phyloP scores from a whole-genome alignment of 768 basidiomycete species.

The Ramaria sp. region DNA sequence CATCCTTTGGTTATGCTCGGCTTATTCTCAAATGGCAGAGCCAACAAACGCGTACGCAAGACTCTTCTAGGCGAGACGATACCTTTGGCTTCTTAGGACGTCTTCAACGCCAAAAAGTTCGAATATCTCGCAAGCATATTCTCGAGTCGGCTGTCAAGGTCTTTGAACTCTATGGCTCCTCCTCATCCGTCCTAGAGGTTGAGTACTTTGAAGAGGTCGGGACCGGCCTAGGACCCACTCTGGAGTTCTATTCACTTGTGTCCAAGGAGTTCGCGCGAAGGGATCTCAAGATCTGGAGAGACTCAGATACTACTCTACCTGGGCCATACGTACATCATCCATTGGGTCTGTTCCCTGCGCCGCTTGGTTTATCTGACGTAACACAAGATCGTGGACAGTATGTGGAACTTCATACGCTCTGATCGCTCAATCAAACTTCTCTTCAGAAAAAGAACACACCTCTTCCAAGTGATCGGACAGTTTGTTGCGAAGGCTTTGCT shows the following conservation, averaged over 20 bases:
- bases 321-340: conserved; percentile 77
- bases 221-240: conserved; percentile 91
- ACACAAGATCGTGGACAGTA: conserved; percentile 67
- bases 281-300: conserved; percentile 86
- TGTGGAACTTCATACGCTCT: conserved; percentile 19
- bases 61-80: conserved; percentile 76
- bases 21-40: conserved; percentile 93
- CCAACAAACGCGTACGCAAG: conserved; percentile 70
- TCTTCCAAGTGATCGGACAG: conserved; percentile 86
- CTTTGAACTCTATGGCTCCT: conserved; percentile 92
- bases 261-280: conserved; percentile 89
- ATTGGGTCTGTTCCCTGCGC: conserved; percentile 79
- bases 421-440: neutral
- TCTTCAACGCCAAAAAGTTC: conserved; percentile 89
- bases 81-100: conserved; percentile 88
- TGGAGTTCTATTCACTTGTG: conserved; percentile 97
- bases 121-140: conserved; percentile 89
- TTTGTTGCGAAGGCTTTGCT: conserved; percentile 96
- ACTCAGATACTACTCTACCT: conserved; percentile 52
- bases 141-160: conserved; percentile 95
- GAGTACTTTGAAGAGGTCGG: conserved; percentile 99
- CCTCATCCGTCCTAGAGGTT: conserved; percentile 88
- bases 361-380: conserved; percentile 59
- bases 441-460: conserved; percentile 77
- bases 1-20: conserved; percentile 94